phyloP scores from a whole-genome alignment of 306 rosid genomes.

The Gastrolobium villosum region DNA sequence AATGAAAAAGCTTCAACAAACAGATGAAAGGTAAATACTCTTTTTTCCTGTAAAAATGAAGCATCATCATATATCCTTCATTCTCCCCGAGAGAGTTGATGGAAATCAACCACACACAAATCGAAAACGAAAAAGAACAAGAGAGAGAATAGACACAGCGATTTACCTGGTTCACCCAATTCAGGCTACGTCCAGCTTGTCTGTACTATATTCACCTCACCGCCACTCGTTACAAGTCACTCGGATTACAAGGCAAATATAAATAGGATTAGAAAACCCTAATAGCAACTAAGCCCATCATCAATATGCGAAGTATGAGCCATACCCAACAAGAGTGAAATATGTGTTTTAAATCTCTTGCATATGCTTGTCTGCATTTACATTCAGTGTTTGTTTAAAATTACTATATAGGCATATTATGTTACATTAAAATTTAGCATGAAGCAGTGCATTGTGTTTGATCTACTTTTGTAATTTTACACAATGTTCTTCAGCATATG shows the following conservation, averaged over 20 bases:
- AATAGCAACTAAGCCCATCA: too few species aligned
- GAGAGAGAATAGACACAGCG: too few species aligned
- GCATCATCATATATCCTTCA: not conserved
- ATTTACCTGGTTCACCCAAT: too few species aligned
- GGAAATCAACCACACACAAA: too few species aligned
- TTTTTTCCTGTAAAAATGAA: not conserved
- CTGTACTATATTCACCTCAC: too few species aligned
- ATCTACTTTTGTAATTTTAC: conserved; percentile 1
- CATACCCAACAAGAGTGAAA: too few species aligned
- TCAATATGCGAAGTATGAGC: too few species aligned
- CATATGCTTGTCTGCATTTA: conserved; percentile 15
- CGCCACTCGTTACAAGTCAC: too few species aligned
- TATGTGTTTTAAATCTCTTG: not conserved
- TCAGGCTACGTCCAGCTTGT: too few species aligned
- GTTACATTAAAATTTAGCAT: not conserved
- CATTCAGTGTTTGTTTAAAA: not conserved
- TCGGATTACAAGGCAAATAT: too few species aligned
- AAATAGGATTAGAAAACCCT: too few species aligned
- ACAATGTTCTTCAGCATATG: conserved; percentile 17
- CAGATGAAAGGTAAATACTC: conserved; percentile 60
- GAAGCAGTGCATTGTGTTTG: conserved; percentile 15
- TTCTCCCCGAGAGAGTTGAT: not conserved
- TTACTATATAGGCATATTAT: conserved; percentile 17
- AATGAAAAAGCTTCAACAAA: conserved; percentile 91
- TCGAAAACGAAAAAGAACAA: too few species aligned